phyloP scores from a whole-genome alignment of 192 early-diverging fungal species.

The Linnemannia hyalina region DNA sequence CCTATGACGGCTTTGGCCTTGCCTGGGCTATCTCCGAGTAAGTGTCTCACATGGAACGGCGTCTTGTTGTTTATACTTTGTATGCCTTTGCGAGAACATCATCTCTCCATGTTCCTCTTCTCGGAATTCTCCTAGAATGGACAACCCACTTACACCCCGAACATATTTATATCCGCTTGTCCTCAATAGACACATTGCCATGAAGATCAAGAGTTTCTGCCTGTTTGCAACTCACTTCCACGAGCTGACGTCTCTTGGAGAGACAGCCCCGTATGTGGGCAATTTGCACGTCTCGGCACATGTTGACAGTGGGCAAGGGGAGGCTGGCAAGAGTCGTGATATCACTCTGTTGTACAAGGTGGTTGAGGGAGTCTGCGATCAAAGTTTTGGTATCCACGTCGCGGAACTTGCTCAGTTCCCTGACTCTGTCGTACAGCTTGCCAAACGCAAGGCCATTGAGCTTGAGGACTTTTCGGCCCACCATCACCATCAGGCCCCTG shows the following conservation, averaged over 20 bases:
- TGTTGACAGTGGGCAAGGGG: conserved; percentile 40
- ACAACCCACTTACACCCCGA: conserved; percentile 7
- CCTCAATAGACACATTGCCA: conserved; percentile 75
- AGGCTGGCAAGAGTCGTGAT: conserved; percentile 50
- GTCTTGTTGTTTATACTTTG: not conserved
- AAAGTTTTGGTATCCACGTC: conserved; percentile 99
- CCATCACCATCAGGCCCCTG: not conserved
- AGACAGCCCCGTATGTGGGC: conserved; percentile 77
- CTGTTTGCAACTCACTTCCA: conserved; percentile 99
- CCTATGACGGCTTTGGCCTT: conserved; percentile 96
- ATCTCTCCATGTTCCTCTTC: not conserved
- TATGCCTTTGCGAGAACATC: not conserved
- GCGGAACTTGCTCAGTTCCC: conserved; percentile 96
- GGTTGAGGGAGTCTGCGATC: conserved; percentile 88
- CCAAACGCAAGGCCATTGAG: conserved; percentile 89
- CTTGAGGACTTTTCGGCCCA: conserved; percentile 80
- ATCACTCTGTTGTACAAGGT: conserved; percentile 96
- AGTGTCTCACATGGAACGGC: conserved; percentile 30
- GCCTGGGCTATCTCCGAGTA: conserved; percentile 98
- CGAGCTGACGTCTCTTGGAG: conserved; percentile 89
- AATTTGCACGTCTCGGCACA: conserved; percentile 93
- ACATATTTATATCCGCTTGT: not conserved
- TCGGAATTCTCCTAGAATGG: not conserved
- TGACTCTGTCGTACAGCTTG: conserved; percentile 81
- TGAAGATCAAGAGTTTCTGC: conserved; percentile 76